These are phyloP conservation scores for Citrus sp. DNA, from an alignment of 345 rosid species.

Conservation along the genomic window DNA sequence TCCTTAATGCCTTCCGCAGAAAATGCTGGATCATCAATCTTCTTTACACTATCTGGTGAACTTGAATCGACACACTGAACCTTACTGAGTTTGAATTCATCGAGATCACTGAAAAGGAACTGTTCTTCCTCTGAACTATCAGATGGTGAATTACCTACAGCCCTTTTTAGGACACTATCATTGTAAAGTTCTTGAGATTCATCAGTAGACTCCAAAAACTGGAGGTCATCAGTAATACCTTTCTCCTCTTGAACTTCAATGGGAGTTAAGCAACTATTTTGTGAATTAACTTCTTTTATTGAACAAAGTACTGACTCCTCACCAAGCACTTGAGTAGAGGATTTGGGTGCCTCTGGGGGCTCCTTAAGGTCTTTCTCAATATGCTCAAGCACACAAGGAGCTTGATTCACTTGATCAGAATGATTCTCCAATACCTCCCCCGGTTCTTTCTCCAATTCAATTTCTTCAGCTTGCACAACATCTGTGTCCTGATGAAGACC, in stretches of 20 bases:
- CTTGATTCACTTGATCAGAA: constrained; percentile 20
- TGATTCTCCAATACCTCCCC: neutral
- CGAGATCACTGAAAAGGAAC: constrained; percentile 65
- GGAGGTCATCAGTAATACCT: constrained; percentile 13
- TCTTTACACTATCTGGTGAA: constrained; percentile 24
- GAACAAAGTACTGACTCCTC: constrained; percentile 24
- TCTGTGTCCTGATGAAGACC: constrained; percentile 38
- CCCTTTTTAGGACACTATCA: constrained; percentile 26
- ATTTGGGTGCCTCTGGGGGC: constrained; percentile 17
- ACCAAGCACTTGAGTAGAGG: constrained; percentile 19
- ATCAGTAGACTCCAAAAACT: constrained; percentile 17
- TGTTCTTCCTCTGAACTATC: constrained; percentile 70
- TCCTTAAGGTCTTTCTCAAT: constrained; percentile 14
- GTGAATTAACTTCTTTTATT: constrained; percentile 24
- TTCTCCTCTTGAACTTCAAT: constrained; percentile 26
- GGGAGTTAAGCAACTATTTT: constrained; percentile 21
- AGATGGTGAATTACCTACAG: constrained; percentile 24
- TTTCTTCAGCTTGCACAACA: constrained; percentile 20
- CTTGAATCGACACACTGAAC: constrained; percentile 20
- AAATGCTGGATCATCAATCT: constrained; percentile 19
- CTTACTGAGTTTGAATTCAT: constrained; percentile 32
- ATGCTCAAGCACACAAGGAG: constrained; percentile 13
- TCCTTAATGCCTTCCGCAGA: constrained; percentile 18
- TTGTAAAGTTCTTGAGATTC: constrained; percentile 20
- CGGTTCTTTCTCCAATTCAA: constrained; percentile 9